Base-by-base conservation (phyloP, 169 alveolate genomes). In the Eimeria sp. region DNA sequence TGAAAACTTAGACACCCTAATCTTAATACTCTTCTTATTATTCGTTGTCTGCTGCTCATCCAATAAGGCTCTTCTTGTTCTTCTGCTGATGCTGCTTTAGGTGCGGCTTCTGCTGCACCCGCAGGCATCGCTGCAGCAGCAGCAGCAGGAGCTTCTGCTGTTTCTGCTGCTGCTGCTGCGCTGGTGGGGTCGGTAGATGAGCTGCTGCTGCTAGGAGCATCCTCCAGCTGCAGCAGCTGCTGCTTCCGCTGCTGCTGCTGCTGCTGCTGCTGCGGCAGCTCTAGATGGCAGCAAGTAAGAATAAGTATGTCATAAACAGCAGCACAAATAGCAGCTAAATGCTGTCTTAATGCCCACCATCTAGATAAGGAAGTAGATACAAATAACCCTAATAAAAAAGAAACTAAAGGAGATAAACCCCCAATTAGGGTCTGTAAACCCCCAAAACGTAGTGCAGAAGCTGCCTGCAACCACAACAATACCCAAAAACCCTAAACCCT, bases 291-390 rank as follows among this genome's bases (percentile, higher is more conserved):
- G 80, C 89, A 93, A 47, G 94, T 86, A 11, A 93, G 94, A 22
- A 82, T 47, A 47, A 83, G 61, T 30, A 93, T 61, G 72, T 93
- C 93, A 27, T 80, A 89, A 25, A 93, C 93, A 20, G 93, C 70
- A 61, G 93, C 93, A 78, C 88, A 67, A 61, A 93, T 27, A 11
- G 67, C 72, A 1, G 72, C 40, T 4, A 93, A 67, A 49, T 83
- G 88, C 94, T 72, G 87, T 61, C 96, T 16, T 34, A 83, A 54
- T 0, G 96, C 67, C 96, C 96, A 93, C 96, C 96, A 93, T 22
- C 96, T 67, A 27, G 96, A 80, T 25, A 93, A 75, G 34, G 96
- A 80, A 30, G 87, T 93, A 63, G 94, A 82, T 30, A 93, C 94
- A 58, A 80, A 93, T 65, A 93, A 34, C 20, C 94, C 93, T n/a